Evolutionary conservation across 495 filamentous ascomycete species (phyloP), one percentile per base, ranked within the genome.

Genomic region (Aspergillus biplanus): DNA sequence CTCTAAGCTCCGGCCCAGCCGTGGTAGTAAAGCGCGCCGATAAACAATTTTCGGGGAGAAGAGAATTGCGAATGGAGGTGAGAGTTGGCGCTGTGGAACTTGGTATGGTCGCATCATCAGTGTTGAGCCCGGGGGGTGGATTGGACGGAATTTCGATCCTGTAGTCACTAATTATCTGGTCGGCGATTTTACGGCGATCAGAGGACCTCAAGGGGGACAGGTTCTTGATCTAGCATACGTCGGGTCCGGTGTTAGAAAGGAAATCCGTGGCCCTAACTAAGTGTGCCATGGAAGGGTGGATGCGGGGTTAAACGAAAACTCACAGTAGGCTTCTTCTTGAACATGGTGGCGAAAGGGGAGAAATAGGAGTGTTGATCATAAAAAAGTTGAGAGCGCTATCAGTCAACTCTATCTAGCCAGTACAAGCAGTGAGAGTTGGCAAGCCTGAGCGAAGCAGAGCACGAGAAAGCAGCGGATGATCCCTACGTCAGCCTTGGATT

Each of bases 281-380:
- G 67, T 42, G 54, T 27, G 34, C 44, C 6, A n/a, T 16, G n/a
- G 18, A 46, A 54, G 52, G 52, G 52, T 49, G 15, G 70, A 49
- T 75, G 75, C 73, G 72, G 73, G 70, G 72, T 65, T 62, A 56
- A 27, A 27, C 64, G 58, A 61, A 56, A 60, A 64, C 65, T 31
- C 71, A 90, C 88, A 49, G 83, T 87, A 47, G 89, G 89, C 81
- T 90, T 92, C 77, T 92, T 92, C 75, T 91, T 92, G 80, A 92
- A 92, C 89, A 92, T 92, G 49, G 48, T 69, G 64, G 15, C 53
- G 27, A 7, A 8, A 21, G 0, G 53, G 18, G 13, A 53, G 48
- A 35, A 8, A 12, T 18, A 52, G 35, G 42, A 33, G 27, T 56
- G 31, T 27, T 35, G 11, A 27, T 16, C 13, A 27, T 32, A 16